Conservation (phyloP, 2,329 filamentous ascomycete genomes). For the Colletotrichum tropicale region DNA sequence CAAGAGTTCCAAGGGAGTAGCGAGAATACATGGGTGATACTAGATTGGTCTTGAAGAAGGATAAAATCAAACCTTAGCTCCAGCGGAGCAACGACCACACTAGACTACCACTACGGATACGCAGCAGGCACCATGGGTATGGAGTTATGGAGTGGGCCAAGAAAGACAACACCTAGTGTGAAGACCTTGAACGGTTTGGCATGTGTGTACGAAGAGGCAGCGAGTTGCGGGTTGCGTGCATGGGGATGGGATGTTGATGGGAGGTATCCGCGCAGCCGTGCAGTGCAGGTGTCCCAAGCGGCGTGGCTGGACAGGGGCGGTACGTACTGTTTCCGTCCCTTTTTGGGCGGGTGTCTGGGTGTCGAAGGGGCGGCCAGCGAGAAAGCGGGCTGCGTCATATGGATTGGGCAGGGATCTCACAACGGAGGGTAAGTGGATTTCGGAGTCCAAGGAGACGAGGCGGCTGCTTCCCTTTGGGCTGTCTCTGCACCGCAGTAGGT, state of each 20-base stretch:
- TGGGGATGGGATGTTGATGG: slow-evolving; percentile 24
- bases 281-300: slow-evolving; percentile 13
- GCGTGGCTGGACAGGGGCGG: slow-evolving; percentile 10
- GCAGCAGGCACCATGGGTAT: slow-evolving; percentile 34
- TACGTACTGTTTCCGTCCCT: slow-evolving; percentile 11
- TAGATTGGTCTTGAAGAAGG: slow-evolving; percentile 35
- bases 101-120: background rate
- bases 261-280: slow-evolving; percentile 11
- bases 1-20: slow-evolving; percentile 33
- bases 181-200: slow-evolving; percentile 24
- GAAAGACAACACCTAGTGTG: slow-evolving; percentile 26
- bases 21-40: slow-evolving; percentile 32
- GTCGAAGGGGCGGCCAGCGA: background rate
- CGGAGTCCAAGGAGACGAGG: slow-evolving; percentile 16
- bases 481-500: background rate
- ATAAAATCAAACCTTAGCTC: slow-evolving; percentile 37
- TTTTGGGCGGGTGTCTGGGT: slow-evolving; percentile 15
- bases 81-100: slow-evolving; percentile 35
- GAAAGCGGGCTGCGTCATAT: slow-evolving; percentile 28
- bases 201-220: slow-evolving; percentile 26
- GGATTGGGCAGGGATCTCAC: slow-evolving; percentile 36
- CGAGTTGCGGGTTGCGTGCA: slow-evolving; percentile 37
- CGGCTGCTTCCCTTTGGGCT: slow-evolving; percentile 7
- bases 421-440: slow-evolving; percentile 28
- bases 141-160: slow-evolving; percentile 40